phyloP scores from a whole-genome alignment of 805 yeast species.

The Spathaspora arborariae region DNA sequence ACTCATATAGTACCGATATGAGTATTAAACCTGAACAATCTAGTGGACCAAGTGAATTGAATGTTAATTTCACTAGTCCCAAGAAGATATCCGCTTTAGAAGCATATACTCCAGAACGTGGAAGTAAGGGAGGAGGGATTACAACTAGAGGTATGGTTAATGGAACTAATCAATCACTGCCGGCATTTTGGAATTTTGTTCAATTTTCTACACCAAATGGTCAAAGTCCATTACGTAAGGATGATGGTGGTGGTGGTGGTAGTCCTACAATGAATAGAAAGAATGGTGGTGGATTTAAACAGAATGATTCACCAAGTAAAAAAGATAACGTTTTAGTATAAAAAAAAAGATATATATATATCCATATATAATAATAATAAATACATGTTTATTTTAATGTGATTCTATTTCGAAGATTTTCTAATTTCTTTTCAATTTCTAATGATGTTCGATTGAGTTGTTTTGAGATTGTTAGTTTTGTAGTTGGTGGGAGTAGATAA shows the following conservation, averaged over 20 bases:
- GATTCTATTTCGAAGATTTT: slow-evolving; percentile 47
- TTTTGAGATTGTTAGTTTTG: slow-evolving; percentile 35
- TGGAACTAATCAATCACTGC: slow-evolving; percentile 60
- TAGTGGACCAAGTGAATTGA: slow-evolving; percentile 28
- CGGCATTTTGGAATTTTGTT: slow-evolving; percentile 91
- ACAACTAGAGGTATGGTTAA: slow-evolving; percentile 20
- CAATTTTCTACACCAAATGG: slow-evolving; percentile 58
- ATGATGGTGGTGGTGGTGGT: slow-evolving; percentile 32
- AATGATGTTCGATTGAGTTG: slow-evolving; percentile 44
- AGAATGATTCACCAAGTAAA: not conserved
- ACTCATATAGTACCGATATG: slow-evolving; percentile 19
- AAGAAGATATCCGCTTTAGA: slow-evolving; percentile 40
- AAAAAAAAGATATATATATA: not conserved
- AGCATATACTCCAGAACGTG: slow-evolving; percentile 44
- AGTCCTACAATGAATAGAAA: slow-evolving; percentile 39
- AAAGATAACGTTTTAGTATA: not conserved
- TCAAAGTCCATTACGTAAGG: slow-evolving; percentile 40
- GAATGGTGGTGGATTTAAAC: slow-evolving; percentile 2
- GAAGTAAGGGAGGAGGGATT: slow-evolving; percentile 20
- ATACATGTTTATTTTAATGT: slow-evolving; percentile 19
- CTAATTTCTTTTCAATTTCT: slow-evolving; percentile 49
- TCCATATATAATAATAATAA: not conserved
- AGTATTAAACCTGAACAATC: slow-evolving; percentile 7
- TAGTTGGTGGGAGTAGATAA: slow-evolving; percentile 27
- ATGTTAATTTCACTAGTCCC: slow-evolving; percentile 38